Evolutionary conservation across 2,329 filamentous ascomycete species (phyloP), one percentile per base, ranked within the genome.

Genomic region (Cladosporium phlei): DNA sequence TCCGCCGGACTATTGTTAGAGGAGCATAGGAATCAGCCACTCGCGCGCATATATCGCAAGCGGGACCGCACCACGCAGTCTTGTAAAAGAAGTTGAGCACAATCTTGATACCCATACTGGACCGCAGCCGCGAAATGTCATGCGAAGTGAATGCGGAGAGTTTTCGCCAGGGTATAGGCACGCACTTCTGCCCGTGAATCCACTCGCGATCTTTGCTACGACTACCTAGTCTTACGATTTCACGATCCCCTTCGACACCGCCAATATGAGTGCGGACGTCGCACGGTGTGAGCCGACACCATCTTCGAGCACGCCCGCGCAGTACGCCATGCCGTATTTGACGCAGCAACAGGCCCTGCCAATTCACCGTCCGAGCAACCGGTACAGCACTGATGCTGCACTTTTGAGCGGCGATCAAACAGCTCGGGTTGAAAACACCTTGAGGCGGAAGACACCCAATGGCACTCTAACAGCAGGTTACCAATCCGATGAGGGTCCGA

Each of bases 381-480:
- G 48, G 32, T 45, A 55, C 25, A 45, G 43, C 43, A 44, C 42
- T 35, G 54, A 56, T 19, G 39, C 40, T 14, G 38, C 37, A 5
- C 47, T 45, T 21, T 51, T 48, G 11, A 51, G 52, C 43, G 52
- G 55, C 34, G 49, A 67, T 43, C 61, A 64, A 9, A 28, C 24
- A 16, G 29, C 32, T 32, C 53, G 56, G 5, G 64, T 66, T 45
- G 88, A 95, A 65, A 83, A 95, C 65, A 86, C 88, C 57, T 74
- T 96, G 47, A 82, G 91, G 55, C 81, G 91, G 55, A 97, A 97
- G 67, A 97, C 91, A 7, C 93, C 91, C 4, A 91, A 84, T 60
- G 93, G 91, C n/a, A 95, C 89, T 28, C 78, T 97, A 51, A 85
- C 91, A 54, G 88, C 87, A 45, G 89, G 88, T 9, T 96, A 95